A percentile compares a stretch with the other conserved stretches of the same genome.
phyloP scores from a whole-genome alignment of 345 rosid species.

The Eucalyptus marginata region DNA sequence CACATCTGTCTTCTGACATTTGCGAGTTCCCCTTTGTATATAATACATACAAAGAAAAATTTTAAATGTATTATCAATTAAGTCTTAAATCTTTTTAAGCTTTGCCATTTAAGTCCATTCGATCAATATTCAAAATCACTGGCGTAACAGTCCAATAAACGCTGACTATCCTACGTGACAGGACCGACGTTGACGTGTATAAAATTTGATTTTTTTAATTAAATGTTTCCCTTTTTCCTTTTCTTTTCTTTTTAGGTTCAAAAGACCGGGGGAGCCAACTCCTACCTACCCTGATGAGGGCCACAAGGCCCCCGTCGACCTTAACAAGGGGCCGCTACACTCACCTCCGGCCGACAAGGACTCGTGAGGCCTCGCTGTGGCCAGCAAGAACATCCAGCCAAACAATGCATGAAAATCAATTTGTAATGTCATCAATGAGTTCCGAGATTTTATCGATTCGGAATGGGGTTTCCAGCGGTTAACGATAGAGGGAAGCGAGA shows the following conservation, averaged over 20 bases:
- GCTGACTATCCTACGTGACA: rapidly evolving
- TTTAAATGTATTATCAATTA: background rate
- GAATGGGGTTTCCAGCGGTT: background rate
- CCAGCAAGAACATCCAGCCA: background rate
- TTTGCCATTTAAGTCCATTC: no score
- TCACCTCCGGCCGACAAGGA: no score
- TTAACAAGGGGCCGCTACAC: no score
- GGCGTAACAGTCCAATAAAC: rapidly evolving
- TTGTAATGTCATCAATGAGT: background rate
- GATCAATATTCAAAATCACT: rapidly evolving
- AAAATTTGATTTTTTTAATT: no score
- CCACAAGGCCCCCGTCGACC: rapidly evolving
- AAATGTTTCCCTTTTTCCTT: rapidly evolving
- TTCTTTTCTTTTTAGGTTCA: background rate
- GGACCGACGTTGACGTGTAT: rapidly evolving
- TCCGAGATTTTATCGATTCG: background rate
- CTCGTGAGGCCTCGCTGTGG: no score
- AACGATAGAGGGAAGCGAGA: background rate
- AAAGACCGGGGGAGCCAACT: rapidly evolving
- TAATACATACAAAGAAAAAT: background rate
- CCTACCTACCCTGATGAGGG: rapidly evolving
- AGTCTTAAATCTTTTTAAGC: no score
- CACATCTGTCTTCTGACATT: background rate
- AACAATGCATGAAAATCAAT: background rate
- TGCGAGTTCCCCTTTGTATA: background rate